Conservation (phyloP, 1,139 yeast species). For the Scheffersomyces titani region DNA sequence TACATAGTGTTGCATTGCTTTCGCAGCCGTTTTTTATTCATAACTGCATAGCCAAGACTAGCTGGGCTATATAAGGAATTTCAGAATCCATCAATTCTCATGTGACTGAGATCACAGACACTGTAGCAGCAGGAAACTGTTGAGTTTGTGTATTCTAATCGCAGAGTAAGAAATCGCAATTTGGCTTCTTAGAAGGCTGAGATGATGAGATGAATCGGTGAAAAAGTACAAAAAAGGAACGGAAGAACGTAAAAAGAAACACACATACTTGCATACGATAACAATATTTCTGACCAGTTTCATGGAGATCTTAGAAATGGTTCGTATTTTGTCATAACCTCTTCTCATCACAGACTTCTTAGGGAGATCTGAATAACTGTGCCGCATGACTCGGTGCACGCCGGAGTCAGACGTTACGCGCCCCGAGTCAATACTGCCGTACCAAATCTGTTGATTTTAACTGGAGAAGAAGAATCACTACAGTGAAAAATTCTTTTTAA, state of each 20-base stretch:
- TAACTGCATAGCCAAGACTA: background rate
- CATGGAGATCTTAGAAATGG: background rate
- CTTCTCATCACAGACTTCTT: background rate
- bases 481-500: background rate
- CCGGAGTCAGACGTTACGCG: background rate
- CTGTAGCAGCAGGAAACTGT: background rate
- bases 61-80: background rate
- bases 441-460: background rate
- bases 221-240: background rate
- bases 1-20: background rate
- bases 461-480: background rate
- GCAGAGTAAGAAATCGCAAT: background rate
- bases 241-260: background rate
- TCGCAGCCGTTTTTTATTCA: background rate
- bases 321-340: background rate
- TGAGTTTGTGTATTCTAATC: background rate
- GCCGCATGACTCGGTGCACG: background rate
- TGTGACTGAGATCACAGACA: background rate
- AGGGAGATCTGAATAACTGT: background rate
- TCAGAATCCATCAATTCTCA: background rate
- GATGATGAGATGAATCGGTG: background rate
- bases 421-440: background rate
- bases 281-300: background rate
- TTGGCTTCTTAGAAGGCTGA: background rate
- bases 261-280: background rate